Percentiles rank a stretch among this genome's conserved stretches.
phyloP scores from a whole-genome alignment of 148 eudicot genomes.

The Dianthus caryophyllus region DNA sequence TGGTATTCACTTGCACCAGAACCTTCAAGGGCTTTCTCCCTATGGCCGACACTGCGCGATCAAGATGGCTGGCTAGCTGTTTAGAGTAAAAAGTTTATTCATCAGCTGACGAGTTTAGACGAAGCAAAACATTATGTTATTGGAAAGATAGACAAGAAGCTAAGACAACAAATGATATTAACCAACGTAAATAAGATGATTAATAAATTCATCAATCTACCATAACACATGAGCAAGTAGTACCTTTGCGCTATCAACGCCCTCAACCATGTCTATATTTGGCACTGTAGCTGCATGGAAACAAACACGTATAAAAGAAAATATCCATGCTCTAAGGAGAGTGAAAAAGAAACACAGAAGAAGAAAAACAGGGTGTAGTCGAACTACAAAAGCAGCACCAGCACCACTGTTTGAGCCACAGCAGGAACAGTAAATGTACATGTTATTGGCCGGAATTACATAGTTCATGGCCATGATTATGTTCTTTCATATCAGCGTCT shows the following conservation, averaged over 20 bases:
- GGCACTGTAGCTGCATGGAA: constrained; percentile 83
- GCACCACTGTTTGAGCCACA: too few relatives aligned
- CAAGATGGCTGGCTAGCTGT: constrained; percentile 86
- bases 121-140: constrained; percentile 9
- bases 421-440: too few relatives aligned
- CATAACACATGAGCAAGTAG: neutral
- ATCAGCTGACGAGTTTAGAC: constrained; percentile 10
- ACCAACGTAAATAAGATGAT: constrained; percentile 1
- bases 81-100: neutral
- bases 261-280: constrained; percentile 77
- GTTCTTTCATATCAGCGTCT: too few relatives aligned
- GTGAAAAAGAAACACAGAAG: too few relatives aligned
- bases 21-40: constrained; percentile 83
- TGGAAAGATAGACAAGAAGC: neutral
- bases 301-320: too few relatives aligned
- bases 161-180: neutral
- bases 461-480: too few relatives aligned
- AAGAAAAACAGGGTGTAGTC: too few relatives aligned
- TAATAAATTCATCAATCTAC: constrained; percentile 4
- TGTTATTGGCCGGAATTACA: too few relatives aligned
- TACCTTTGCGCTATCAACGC: constrained; percentile 90
- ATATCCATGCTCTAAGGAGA: too few relatives aligned
- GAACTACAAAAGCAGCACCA: too few relatives aligned
- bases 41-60: constrained; percentile 64
- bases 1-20: constrained; percentile 91